Base-by-base conservation (phyloP, 108 stramenopile species). In the Pseudonitzschia multistriata region DNA sequence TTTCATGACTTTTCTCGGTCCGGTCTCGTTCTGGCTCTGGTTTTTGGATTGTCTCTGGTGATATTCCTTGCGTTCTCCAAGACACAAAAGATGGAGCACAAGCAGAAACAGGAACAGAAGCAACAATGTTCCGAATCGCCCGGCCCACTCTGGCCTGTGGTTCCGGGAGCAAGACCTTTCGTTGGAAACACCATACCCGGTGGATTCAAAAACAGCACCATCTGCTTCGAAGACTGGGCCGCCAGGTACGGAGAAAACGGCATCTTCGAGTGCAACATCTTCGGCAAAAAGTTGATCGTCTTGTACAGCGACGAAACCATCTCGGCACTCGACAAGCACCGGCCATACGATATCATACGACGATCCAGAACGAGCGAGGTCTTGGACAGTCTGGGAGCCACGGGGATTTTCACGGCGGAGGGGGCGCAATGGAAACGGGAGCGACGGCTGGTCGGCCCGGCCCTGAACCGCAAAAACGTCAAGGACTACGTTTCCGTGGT, bases 371-470 rank as follows among this genome's bases (percentile, higher is more conserved):
- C 24, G 22, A 35, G 25, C 21, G 60, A 6, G 14, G 42, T 68
- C 39, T 0, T 68, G 33, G 33, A 19, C 2, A 49, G 47, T 33
- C 29, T 67, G 8, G 63, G 65, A 13, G 54, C 55, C 63, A 19
- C 68, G n/a, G 78, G 78, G 19, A 24, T 79, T 15, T 79, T 79
- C 35, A 19, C 59, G 40, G 72, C 78, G 21, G 68, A 73, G 29
- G 78, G 78, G 49, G 35, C 56, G 0, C 35, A 10, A 10, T 79
- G 78, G 78, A 45, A 54, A 31, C 54, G 69, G 5, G 78, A 79
- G 34, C 72, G 68, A 11, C 49, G 69, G 2, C 21, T 73, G 36
- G 59, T 79, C 27, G 72, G 36, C 19, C 72, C 78, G 19, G 66
- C 72, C 1, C 48, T 73, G 34, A 79, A 73, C 55, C 54, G 25